Evolutionary conservation across 345 rosid species (phyloP), one percentile per base, ranked within the genome.

Genomic region (Populus pruinosa): DNA sequence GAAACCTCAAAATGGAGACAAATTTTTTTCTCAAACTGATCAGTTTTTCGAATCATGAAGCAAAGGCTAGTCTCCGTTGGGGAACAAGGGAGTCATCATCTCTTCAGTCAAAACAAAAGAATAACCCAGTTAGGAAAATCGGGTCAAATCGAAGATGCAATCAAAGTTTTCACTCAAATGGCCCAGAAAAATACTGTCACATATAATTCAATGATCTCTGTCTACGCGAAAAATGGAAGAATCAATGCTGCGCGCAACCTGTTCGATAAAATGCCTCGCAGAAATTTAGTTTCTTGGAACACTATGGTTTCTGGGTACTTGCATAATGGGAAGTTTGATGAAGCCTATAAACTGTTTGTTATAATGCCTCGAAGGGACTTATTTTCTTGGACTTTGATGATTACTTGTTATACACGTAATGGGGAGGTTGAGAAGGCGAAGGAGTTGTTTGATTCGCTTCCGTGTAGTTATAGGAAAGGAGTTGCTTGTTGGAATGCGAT

Each of bases 151-250:
- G 77, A 83, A 25, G 88, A 84, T 33, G 90, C 90, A 16, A 13
- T 80, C 71, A 63, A 76, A 49, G 66, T 78, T 16, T 87, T 87
- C 85, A 78, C 83, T 8, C 62, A 43, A 25, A 87, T 87, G 85
- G 14, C 76, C 39, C 79, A 55, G 5, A 83, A 23, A 78, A 83
- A 83, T 78, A 76, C 77, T 0, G 87, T 85, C 16, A 80, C 90
- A 0, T 85, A 83, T 82, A 87, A 87, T 71, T 82, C 84, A 77
- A 85, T 83, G 84, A 71, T 85, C 53, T 87, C 86, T 12, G 88
- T 65, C 0, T 76, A 35, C 17, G 79, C 90, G 0, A 85, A 82
- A 69, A 83, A 85, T 70, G 90, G 87, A 18, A 83, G 85, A 5
- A 5, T 87, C 17, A 16, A 0, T 0, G 82, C 82, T 23, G 90